These are phyloP conservation scores for Arthrobotrys megalospora DNA, from an alignment of 2,329 filamentous ascomycete species.

Conservation along the genomic window DNA sequence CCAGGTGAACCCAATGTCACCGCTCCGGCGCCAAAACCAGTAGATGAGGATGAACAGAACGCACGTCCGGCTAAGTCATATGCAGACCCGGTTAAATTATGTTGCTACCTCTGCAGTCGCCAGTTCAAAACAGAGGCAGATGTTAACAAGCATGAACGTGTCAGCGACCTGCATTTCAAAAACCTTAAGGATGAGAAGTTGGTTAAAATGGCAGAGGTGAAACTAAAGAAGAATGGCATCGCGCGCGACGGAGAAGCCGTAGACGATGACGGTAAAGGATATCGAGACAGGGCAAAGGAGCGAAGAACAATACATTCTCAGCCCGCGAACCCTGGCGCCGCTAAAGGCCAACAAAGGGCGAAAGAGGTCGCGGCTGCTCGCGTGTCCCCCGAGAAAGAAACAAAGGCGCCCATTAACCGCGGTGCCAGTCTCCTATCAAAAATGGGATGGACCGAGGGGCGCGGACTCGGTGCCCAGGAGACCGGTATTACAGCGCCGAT, in stretches of 20 bases:
- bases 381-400: conserved; percentile 65
- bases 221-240: conserved; percentile 66
- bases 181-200: conserved; percentile 72
- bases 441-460: conserved; percentile 79
- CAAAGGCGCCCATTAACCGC: conserved; percentile 70
- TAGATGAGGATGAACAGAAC: conserved; percentile 64
- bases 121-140: conserved; percentile 73
- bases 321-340: conserved; percentile 71
- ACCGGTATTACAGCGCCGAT: conserved; percentile 77
- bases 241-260: conserved; percentile 62
- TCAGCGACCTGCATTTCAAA: conserved; percentile 73
- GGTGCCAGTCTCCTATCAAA: conserved; percentile 79
- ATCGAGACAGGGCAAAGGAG: conserved; percentile 79
- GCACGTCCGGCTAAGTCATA: conserved; percentile 73
- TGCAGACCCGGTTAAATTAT: conserved; percentile 73
- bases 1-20: conserved; percentile 49
- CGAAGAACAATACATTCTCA: conserved; percentile 76
- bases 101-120: conserved; percentile 76
- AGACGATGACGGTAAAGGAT: conserved; percentile 65
- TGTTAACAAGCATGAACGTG: conserved; percentile 74
- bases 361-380: conserved; percentile 65
- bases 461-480: conserved; percentile 76
- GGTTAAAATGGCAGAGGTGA: conserved; percentile 67
- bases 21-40: conserved; percentile 61
- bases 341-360: conserved; percentile 65